Evolutionary conservation across 805 yeast genomes (phyloP).

Genomic region (Wickerhamomyces tratensis): DNA sequence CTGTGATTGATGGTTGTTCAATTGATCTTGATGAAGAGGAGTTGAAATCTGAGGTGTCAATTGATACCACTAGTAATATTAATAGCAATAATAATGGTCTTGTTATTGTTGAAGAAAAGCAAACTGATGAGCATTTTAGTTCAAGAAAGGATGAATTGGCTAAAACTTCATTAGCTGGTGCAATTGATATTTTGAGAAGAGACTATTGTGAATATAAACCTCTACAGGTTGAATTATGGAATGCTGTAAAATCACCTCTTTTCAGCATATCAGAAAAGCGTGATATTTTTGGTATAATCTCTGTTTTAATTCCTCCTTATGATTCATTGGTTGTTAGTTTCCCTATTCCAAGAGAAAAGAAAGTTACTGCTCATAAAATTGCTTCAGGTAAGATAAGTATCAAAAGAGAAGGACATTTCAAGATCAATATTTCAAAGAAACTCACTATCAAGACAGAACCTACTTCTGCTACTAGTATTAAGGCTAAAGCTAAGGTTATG

Average conservation of each 20-base stretch:
- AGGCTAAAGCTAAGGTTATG: constrained; percentile 1
- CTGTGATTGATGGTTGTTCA: constrained; percentile 57
- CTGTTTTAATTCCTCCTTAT: constrained; percentile 52
- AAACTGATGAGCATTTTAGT: constrained; percentile 28
- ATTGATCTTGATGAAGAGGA: constrained; percentile 59
- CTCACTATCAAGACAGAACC: constrained; percentile 1
- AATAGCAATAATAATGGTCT: constrained; percentile 23
- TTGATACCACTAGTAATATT: constrained; percentile 2
- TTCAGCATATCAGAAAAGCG: constrained; percentile 52
- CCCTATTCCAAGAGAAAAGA: constrained; percentile 58
- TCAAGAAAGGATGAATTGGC: constrained; percentile 57
- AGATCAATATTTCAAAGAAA: constrained; percentile 11
- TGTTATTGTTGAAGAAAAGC: constrained; percentile 50
- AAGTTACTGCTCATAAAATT: constrained; percentile 46
- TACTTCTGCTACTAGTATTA: neutral
- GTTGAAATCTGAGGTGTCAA: constrained; percentile 20
- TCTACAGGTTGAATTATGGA: constrained; percentile 57
- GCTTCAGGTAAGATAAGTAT: constrained; percentile 49
- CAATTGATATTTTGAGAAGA: constrained; percentile 53
- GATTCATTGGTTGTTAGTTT: constrained; percentile 55
- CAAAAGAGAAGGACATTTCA: constrained; percentile 37
- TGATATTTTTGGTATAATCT: constrained; percentile 51
- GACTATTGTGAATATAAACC: constrained; percentile 47
- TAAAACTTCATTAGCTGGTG: constrained; percentile 53
- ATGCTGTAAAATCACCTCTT: constrained; percentile 50